Evolutionary conservation across 371 early-diverging fungal species (phyloP).

Genomic region (Sporodiniella umbellata): DNA sequence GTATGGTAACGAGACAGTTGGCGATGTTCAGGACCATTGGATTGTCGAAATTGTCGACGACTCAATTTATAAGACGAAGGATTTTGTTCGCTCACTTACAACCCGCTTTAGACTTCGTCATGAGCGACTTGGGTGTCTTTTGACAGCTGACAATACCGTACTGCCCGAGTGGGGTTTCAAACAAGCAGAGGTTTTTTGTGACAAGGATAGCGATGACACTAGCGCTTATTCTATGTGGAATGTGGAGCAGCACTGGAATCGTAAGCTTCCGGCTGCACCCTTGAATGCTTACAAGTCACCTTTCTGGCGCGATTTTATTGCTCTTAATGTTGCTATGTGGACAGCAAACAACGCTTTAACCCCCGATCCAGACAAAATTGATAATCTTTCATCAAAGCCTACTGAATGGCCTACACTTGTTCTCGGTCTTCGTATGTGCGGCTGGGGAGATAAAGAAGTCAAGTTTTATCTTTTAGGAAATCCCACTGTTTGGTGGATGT

Average conservation of each 20-base stretch:
- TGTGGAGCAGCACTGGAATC: slow-evolving; percentile 90
- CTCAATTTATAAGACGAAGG: slow-evolving; percentile 33
- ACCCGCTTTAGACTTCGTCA: slow-evolving; percentile 91
- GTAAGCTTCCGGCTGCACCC: slow-evolving; percentile 60
- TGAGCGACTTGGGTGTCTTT: slow-evolving; percentile 72
- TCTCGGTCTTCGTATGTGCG: slow-evolving; percentile 96
- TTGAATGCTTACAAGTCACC: slow-evolving; percentile 64
- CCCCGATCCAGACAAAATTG: slow-evolving; percentile 96
- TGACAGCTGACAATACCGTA: slow-evolving; percentile 72
- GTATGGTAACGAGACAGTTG: slow-evolving; percentile 70
- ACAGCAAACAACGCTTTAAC: slow-evolving; percentile 96
- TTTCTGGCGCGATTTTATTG: slow-evolving; percentile 88
- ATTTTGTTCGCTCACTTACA: slow-evolving; percentile 70
- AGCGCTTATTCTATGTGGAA: slow-evolving; percentile 90
- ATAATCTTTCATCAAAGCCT: slow-evolving; percentile 85
- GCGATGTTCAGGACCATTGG: slow-evolving; percentile 92
- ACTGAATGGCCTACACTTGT: slow-evolving; percentile 93
- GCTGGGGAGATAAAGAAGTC: slow-evolving; percentile 88
- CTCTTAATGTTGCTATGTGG: slow-evolving; percentile 98
- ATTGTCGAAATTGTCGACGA: slow-evolving; percentile 82
- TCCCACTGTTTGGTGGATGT: slow-evolving; percentile 95
- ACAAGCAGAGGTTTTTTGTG: slow-evolving; percentile 94
- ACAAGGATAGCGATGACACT: slow-evolving; percentile 59
- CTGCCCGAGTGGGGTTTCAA: slow-evolving; percentile 99
- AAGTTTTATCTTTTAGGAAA: slow-evolving; percentile 98